Percentiles rank a stretch among this genome's conserved stretches.
Evolutionary conservation across 2,329 filamentous ascomycete species (phyloP).

Genomic region (Aspergillus nomiae): DNA sequence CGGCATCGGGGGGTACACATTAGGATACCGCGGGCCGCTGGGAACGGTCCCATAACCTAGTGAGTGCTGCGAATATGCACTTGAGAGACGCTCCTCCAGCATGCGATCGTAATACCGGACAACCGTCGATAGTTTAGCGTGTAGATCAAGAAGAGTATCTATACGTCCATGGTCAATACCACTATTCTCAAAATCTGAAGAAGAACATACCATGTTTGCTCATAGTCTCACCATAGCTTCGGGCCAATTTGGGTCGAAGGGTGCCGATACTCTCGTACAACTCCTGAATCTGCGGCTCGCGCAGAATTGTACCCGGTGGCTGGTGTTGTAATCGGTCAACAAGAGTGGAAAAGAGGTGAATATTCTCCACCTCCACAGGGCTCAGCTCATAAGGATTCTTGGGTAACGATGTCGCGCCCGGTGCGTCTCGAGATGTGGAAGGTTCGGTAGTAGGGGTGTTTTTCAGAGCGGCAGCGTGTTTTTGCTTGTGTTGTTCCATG

Average conservation of each 20-base stretch:
- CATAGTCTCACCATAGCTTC: slow-evolving; percentile 98
- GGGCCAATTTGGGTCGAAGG: slow-evolving; percentile 85
- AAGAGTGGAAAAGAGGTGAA: slow-evolving; percentile 90
- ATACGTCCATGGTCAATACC: slow-evolving; percentile 20
- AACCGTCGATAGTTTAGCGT: slow-evolving; percentile 92
- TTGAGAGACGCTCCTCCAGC: slow-evolving; percentile 92
- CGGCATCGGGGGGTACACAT: slow-evolving; percentile 72
- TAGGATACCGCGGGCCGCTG: slow-evolving; percentile 53
- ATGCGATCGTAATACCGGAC: slow-evolving; percentile 97
- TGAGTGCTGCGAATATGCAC: slow-evolving; percentile 82
- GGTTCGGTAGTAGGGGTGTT: slow-evolving; percentile 67
- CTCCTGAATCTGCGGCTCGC: slow-evolving; percentile 97
- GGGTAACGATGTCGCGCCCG: slow-evolving; percentile 59
- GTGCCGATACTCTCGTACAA: slow-evolving; percentile 97
- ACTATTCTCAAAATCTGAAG: not conserved
- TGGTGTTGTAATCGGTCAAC: slow-evolving; percentile 95
- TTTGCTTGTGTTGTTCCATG: slow-evolving; percentile 97
- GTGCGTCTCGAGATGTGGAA: slow-evolving; percentile 48
- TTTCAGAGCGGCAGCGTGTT: slow-evolving; percentile 80
- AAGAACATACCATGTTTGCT: slow-evolving; percentile 83
- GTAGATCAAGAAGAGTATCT: slow-evolving; percentile 92
- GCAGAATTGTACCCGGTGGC: slow-evolving; percentile 90
- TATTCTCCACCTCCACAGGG: slow-evolving; percentile 92
- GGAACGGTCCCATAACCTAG: slow-evolving; percentile 60
- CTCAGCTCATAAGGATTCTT: slow-evolving; percentile 96